A percentile compares a stretch with the other conserved stretches of the same genome.
Conservation (phyloP, 2,329 filamentous ascomycete species). For the Talaromyces sp. region DNA sequence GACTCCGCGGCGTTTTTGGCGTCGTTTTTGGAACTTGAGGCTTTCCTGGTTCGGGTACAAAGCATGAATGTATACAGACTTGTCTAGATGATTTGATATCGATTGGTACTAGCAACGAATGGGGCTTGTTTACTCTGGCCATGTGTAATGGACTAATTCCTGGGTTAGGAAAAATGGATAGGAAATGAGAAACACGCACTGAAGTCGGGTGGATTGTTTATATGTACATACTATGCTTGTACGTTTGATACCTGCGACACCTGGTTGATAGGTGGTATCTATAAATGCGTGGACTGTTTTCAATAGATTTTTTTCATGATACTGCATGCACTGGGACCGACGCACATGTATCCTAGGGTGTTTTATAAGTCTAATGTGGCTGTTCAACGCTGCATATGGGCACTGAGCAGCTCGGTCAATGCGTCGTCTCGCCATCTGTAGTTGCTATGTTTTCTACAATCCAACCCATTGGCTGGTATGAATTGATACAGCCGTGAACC, state of each 20-base stretch:
- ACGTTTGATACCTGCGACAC: background rate
- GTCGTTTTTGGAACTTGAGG: background rate
- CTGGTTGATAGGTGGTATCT: background rate
- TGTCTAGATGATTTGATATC: background rate
- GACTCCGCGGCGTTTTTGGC: background rate
- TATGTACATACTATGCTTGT: background rate
- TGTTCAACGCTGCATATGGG: too few relatives aligned
- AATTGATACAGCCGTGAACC: too few relatives aligned
- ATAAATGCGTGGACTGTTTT: background rate
- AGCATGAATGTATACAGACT: background rate
- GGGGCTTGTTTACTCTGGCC: too few relatives aligned
- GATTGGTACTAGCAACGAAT: background rate
- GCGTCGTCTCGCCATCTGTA: too few relatives aligned
- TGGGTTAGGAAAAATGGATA: background rate
- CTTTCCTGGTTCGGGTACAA: background rate
- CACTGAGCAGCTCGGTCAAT: too few relatives aligned
- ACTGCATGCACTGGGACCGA: too few relatives aligned
- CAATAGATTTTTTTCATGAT: background rate
- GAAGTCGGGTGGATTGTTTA: background rate
- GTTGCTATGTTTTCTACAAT: too few relatives aligned
- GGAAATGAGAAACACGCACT: background rate
- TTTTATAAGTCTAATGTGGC: too few relatives aligned
- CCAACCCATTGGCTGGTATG: too few relatives aligned
- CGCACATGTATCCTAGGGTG: too few relatives aligned
- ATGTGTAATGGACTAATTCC: too few relatives aligned